phyloP scores from a whole-genome alignment of 441 rosid genomes.

The California macrophylla region DNA sequence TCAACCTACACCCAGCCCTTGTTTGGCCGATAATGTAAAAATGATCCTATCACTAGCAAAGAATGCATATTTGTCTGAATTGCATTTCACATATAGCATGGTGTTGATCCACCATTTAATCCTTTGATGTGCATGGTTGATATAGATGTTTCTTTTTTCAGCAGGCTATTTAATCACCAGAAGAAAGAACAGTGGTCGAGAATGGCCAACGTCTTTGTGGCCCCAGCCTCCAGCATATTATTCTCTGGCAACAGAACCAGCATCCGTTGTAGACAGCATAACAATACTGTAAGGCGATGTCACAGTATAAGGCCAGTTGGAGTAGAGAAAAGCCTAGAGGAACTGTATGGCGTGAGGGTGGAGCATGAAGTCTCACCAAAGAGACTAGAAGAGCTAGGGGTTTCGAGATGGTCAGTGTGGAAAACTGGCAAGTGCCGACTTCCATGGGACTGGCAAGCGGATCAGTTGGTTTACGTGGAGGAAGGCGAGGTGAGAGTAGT shows the following conservation, averaged over 20 bases:
- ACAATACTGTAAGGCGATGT: slow-evolving; percentile 15
- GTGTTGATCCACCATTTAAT: neutral
- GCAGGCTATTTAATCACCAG: neutral
- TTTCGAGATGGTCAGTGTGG: slow-evolving; percentile 83
- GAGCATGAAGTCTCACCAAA: slow-evolving; percentile 49
- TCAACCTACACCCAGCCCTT: neutral
- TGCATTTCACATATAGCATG: neutral
- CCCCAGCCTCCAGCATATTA: slow-evolving; percentile 31
- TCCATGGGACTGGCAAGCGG: slow-evolving; percentile 95
- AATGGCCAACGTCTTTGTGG: slow-evolving; percentile 38
- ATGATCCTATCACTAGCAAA: neutral
- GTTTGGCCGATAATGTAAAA: neutral
- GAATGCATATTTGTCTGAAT: neutral
- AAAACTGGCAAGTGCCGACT: slow-evolving; percentile 73
- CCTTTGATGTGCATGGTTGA: neutral
- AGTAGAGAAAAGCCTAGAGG: slow-evolving; percentile 58
- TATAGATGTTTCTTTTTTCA: neutral
- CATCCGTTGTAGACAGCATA: slow-evolving; percentile 8
- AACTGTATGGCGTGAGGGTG: slow-evolving; percentile 67
- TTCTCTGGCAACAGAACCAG: slow-evolving; percentile 24
- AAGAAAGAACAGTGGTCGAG: neutral
- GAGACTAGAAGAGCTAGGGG: slow-evolving; percentile 62
- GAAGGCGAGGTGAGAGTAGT: slow-evolving; percentile 95
- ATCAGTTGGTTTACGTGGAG: slow-evolving; percentile 85
- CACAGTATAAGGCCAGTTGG: slow-evolving; percentile 43